Evolutionary conservation across 179 eudicot species (phyloP).

Genomic region (Corrigiola litoralis): DNA sequence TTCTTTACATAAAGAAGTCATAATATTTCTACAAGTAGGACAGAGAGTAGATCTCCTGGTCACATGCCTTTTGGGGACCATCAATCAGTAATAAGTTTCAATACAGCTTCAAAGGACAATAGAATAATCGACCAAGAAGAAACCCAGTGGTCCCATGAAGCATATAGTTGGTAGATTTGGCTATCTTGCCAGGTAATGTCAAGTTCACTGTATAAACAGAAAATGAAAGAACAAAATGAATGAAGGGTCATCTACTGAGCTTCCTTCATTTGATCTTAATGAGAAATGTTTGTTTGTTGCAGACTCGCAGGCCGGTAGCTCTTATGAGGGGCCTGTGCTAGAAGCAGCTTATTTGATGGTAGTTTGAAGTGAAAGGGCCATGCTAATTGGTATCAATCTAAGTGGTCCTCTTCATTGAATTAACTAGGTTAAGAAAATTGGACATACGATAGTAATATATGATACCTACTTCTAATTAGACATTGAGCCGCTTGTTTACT

Average conservation of each 20-base stretch:
- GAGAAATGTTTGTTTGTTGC: constrained; percentile 17
- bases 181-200: constrained; percentile 34
- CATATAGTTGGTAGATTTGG: constrained; percentile 35
- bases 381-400: constrained; percentile 11
- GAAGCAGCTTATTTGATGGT: constrained; percentile 10
- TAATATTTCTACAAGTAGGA: constrained; percentile 23
- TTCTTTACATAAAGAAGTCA: constrained; percentile 3
- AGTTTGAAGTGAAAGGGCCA: constrained; percentile 12
- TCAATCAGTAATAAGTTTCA: constrained; percentile 25
- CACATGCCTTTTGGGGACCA: constrained; percentile 43
- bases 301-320: background rate
- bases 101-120: constrained; percentile 28
- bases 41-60: constrained; percentile 36
- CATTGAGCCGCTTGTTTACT: constrained; percentile 1
- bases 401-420: constrained; percentile 23
- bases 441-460: constrained; percentile 1
- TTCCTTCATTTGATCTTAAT: constrained; percentile 16
- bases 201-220: constrained; percentile 19
- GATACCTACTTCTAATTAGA: constrained; percentile 7
- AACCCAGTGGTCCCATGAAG: constrained; percentile 31
- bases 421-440: background rate
- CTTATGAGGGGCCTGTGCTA: background rate
- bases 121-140: constrained; percentile 32
- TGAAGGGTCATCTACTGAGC: constrained; percentile 18
- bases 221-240: constrained; percentile 18